Conservation (phyloP, 768 basidiomycete species). For the Naganishia friedmannii region DNA sequence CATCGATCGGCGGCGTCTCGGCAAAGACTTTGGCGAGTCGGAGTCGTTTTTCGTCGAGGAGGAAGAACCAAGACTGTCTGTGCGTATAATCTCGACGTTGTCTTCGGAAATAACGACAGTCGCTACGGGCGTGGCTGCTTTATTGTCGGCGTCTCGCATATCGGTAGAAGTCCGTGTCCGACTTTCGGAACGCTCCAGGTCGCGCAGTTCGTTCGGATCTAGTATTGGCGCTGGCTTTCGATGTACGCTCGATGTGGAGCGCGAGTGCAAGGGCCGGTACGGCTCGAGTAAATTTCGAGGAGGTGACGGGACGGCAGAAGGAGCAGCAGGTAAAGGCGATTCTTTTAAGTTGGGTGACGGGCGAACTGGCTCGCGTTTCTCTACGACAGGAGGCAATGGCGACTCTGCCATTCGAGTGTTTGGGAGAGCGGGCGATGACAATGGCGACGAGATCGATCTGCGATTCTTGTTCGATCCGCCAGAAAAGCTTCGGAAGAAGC, state of each 20-base stretch:
- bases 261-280: not conserved
- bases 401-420: constrained; percentile 1
- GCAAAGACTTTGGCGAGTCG: constrained; percentile 1
- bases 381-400: not conserved
- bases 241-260: constrained; percentile 3
- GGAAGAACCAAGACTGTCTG: not conserved
- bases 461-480: constrained; percentile 19
- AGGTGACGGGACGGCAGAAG: not conserved
- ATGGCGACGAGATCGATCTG: constrained; percentile 11
- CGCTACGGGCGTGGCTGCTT: not conserved
- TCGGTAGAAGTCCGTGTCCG: not conserved
- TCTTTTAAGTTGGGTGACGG: no score
- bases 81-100: not conserved
- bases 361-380: constrained; percentile 1
- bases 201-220: constrained; percentile 1
- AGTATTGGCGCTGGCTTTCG: constrained; percentile 11
- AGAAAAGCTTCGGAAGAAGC: constrained; percentile 23
- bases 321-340: no score
- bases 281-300: not conserved
- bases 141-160: not conserved
- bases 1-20: constrained; percentile 2
- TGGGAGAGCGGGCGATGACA: not conserved
- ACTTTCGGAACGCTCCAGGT: not conserved
- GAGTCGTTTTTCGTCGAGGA: not conserved
- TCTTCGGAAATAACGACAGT: not conserved